Base-by-base conservation (phyloP, 1,139 yeast species). In the Nakaseomyces bracarensis region DNA sequence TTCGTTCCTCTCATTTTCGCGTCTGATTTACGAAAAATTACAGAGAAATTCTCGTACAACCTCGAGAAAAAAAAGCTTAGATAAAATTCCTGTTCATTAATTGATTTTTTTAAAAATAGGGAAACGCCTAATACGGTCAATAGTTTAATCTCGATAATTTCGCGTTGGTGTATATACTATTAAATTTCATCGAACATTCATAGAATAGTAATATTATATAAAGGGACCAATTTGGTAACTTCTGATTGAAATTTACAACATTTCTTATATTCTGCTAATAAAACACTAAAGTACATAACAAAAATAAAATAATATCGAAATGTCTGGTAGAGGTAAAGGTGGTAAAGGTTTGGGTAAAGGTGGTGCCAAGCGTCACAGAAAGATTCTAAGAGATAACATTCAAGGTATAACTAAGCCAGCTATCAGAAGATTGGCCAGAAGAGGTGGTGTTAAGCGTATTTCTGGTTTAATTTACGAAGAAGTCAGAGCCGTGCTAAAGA, bases 371-470 rank as follows among this genome's bases (percentile, higher is more conserved):
- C 87, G 96, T 74, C 96, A 87, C 86, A 83, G 96, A 80, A 86
- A 86, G 83, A 84, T 87, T 72, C 77, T 86, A 62, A 86, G 96
- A 78, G 96, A 87, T 70, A 87, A 87, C 87, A 87, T 87, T 60
- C 96, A 86, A 75, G 96, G 96, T 77, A 87, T 87, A 67, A 87
- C 96, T 53, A 87, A 87, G 79, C 96, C 96, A 68, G 96, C 96
- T 64, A 87, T 87, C 67, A 86, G 96, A 76, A 87, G 96, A 82
- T 82, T 87, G 64, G 96, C 96, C 48, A 87, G 96, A 80, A 86
- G 96, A 83, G 96, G 96, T 75, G 96, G 96, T 84, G 96, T 87
- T 66, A 87, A 87, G 82, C 95, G 96, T 82, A 87, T 87, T 64
- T 87, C 96, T 53, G 96, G 95, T 65, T 77, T 86, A 68, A 87